These are phyloP conservation scores for Cladophialophora exuberans DNA, from an alignment of 2,329 filamentous ascomycete genomes.

Conservation along the genomic window DNA sequence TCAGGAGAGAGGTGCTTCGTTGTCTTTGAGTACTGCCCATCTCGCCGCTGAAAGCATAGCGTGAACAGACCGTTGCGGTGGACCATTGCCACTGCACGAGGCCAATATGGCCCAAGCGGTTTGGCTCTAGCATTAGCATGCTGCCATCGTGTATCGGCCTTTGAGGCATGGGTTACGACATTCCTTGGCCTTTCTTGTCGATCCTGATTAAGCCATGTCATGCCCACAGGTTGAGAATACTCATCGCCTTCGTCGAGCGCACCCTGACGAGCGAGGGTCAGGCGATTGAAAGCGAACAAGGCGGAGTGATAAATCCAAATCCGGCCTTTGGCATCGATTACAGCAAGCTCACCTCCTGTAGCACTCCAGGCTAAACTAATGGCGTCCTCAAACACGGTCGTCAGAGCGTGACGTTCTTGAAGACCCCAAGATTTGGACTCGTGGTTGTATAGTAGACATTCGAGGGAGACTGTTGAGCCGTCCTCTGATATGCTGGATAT, in stretches of 20 bases:
- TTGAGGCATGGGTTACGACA: constrained; percentile 55
- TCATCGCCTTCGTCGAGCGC: constrained; percentile 73
- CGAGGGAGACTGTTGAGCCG: constrained; percentile 26
- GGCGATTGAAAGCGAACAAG: constrained; percentile 72
- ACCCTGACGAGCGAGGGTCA: constrained; percentile 64
- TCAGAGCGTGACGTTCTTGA: constrained; percentile 19
- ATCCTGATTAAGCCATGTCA: constrained; percentile 77
- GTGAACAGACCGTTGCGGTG: constrained; percentile 74
- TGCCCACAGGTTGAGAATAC: constrained; percentile 75
- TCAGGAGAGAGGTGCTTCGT: constrained; percentile 45
- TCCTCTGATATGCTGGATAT: constrained; percentile 31
- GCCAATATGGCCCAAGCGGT: constrained; percentile 73
- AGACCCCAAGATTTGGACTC: constrained; percentile 23
- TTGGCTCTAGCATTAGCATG: constrained; percentile 70
- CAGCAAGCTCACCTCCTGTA: constrained; percentile 75
- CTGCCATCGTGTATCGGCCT: constrained; percentile 64
- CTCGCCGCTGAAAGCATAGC: constrained; percentile 77
- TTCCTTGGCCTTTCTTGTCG: constrained; percentile 40
- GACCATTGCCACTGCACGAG: constrained; percentile 73
- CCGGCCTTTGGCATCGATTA: constrained; percentile 78
- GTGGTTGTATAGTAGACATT: constrained; percentile 24
- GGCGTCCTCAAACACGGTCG: constrained; percentile 29
- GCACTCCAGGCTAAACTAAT: constrained; percentile 84
- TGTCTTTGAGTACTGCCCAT: constrained; percentile 67
- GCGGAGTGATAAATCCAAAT: constrained; percentile 72